Conservation (phyloP, 2,329 filamentous ascomycete genomes). For the Venturia effusa region DNA sequence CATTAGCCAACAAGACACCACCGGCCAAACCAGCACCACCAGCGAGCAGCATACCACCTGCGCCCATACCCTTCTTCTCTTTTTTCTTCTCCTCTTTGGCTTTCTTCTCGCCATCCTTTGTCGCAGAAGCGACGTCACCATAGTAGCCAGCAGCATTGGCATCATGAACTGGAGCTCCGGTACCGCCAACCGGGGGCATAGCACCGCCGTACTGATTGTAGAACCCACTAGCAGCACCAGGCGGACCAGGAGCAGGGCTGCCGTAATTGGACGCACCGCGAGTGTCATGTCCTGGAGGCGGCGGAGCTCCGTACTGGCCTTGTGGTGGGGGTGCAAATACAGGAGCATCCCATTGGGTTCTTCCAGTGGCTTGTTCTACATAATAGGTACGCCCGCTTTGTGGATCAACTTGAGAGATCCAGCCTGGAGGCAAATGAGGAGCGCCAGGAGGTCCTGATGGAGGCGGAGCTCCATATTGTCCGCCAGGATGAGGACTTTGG, state of each 20-base stretch:
- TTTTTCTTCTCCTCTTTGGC: conserved; percentile 20
- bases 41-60: conserved; percentile 41
- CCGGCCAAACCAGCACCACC: conserved; percentile 50
- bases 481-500: conserved; percentile 13
- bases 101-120: conserved; percentile 6
- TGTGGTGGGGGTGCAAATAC: conserved; percentile 18
- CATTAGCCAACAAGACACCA: conserved; percentile 46
- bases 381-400: conserved; percentile 54
- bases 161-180: conserved; percentile 15
- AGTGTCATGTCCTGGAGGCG: conserved; percentile 19
- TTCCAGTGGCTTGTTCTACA: conserved; percentile 49
- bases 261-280: conserved; percentile 11
- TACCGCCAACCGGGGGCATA: conserved; percentile 1
- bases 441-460: conserved; percentile 18
- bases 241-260: neutral
- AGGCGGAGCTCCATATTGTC: conserved; percentile 17
- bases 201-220: neutral
- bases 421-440: conserved; percentile 49
- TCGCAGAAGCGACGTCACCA: conserved; percentile 5
- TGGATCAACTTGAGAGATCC: conserved; percentile 53
- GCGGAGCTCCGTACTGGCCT: conserved; percentile 21
- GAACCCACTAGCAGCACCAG: conserved; percentile 1
- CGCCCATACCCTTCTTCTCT: conserved; percentile 29
- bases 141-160: conserved; percentile 13
- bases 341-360: conserved; percentile 54